Base-by-base conservation (phyloP, 768 basidiomycete genomes). In the Leucocoprinus sp. region DNA sequence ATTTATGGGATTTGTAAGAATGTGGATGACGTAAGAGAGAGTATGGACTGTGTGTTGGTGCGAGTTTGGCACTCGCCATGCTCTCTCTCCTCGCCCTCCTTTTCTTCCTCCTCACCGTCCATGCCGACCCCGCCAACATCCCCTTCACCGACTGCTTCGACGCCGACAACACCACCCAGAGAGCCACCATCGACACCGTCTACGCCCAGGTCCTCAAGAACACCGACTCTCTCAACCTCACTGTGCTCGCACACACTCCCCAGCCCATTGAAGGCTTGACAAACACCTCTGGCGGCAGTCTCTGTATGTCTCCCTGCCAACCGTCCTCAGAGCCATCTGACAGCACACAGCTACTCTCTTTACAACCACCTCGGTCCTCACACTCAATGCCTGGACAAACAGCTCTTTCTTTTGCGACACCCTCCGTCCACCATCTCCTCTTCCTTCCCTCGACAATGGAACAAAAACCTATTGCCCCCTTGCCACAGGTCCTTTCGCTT, bases 281-380 rank as follows among this genome's bases (percentile, higher is more conserved):
- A 39, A 76, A 80, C 5, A 27, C 5, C 59, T 55, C 60, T 17
- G 80, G 80, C 53, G 71, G 74, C 28, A 82, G 76, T 58, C 71
- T 91, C 42, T 78, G 88, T 86, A 48, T 18, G 37, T 45, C 28
- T 35, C 28, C 45, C 41, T 35, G 29, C 21, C 45, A 8, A 8
- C n/a, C n/a, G 17, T 1, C 21, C 21, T 33, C 42, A 19, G 11
- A 42, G 28, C 36, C 50, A 42, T 41, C 45, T 17, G 41, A 38
- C 29, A 50, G 12, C 46, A 42, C n/a, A 39, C 55, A 84, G 90
- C 92, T 14, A 96, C 92, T 6, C 74, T 96, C 33, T 93, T 95
- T 67, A 84, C 83, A 35, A 79, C 86, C 8, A 82, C 88, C 1
- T 73, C 78, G 43, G 76, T 92, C 17, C 75, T 93, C 40, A 91